Base-by-base conservation (phyloP, 768 basidiomycete genomes). In the Suillus discolor region DNA sequence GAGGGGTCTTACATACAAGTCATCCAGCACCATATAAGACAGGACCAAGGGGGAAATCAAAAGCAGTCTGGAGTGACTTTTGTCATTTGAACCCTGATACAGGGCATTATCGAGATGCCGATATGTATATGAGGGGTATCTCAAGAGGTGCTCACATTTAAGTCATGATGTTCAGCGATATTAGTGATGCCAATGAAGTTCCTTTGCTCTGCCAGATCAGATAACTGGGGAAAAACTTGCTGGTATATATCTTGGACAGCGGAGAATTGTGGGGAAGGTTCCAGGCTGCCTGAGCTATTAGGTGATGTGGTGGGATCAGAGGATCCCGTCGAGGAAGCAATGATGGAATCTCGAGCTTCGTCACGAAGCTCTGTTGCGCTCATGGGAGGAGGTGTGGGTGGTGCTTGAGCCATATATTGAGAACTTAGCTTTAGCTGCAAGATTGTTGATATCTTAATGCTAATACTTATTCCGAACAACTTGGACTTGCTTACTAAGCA, bases 361-460 rank as follows among this genome's bases (percentile, higher is more conserved):
- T 89, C 85, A 62, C 79, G 82, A 39, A 89, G 79, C 72, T 89
- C 88, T 57, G 80, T 77, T 13, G 82, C 82, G 16, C 85, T 86
- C 8, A 82, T 82, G 9, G 86, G 85, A 13, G 88, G 89, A 53
- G 89, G 89, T 2, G 89, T 89, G 6, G 85, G 87, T 49, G 87
- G 86, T 38, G 82, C 86, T 71, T 86, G 85, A 39, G 79, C 79
- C 87, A 89, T 88, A 20, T 44, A 28, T 25, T 23, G 15, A 51
- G 15, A 6, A 25, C 11, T 44, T 15, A 8, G 42, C 69, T 65
- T 72, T 31, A 42, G 57, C 70, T 66, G 68, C 53, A 62, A 54
- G 47, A 38, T 38, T 38, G 36, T 38, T 11, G 11, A 11, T 38
- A 38, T 11, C 11, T 38, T 38, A 11, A 38, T 38, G 36, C 31